Evolutionary conservation across 768 basidiomycete genomes (phyloP), one percentile per base, ranked within the genome.

Genomic region (Stropharia rugosoannulata): DNA sequence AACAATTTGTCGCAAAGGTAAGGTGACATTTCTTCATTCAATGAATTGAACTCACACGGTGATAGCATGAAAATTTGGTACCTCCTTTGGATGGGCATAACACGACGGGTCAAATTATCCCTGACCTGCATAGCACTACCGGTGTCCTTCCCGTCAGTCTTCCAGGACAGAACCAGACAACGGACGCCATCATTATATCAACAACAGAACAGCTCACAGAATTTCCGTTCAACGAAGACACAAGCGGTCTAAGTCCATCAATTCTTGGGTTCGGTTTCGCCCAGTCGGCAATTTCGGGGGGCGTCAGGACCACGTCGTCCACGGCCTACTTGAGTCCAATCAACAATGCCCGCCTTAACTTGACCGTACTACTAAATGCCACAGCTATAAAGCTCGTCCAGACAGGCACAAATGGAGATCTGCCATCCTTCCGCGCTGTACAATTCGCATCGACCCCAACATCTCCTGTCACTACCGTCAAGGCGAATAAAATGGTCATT

Each of bases 201-300:
- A 66, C 72, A 1, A 67, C 69, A 0, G 25, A 59, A 15, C 59
- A 72, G 48, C 50, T 70, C 1, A 38, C 54, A 1, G 66, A 71
- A 37, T 80, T 75, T 54, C 67, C 71, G 0, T 78, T 66, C 62
- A 73, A 74, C 42, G 27, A 42, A 15, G 62, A 63, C 38, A 59
- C 47, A 16, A 45, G 49, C 16, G 62, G 62, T 22, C 57, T 54
- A 9, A 44, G 53, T 37, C 35, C 36, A 11, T 13, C 25, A 6
- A 29, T 57, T n/a, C 53, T 59, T 12, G 61, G 58, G 6, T 37
- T 57, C 15, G 62, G 59, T 6, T 64, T 54, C 18, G 35, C 51
- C 13, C 63, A 62, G 18, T 54, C 52, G 0, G 44, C 57, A 6
- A 56, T 51, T 16, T 51, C 51, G 5, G 44, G 46, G 15, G 57